Evolutionary conservation across 768 basidiomycete species (phyloP), one percentile per base, ranked within the genome.

Genomic region (Cystofilobasidium macerans): DNA sequence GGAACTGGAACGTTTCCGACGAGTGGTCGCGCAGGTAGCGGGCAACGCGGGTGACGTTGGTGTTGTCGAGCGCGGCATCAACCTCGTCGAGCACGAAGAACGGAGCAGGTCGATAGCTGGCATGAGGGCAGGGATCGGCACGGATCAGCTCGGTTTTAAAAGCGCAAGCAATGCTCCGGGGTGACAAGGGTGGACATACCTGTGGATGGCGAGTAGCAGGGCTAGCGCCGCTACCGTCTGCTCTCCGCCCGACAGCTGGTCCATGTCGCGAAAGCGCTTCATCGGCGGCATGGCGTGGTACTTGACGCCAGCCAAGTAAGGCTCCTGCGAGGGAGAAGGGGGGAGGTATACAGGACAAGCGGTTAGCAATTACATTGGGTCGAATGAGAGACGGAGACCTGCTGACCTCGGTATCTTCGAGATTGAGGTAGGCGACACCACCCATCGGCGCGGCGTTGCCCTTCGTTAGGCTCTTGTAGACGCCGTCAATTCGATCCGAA

Each of bases 271-370:
- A 82, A 98, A 98, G 2, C 92, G 87, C 75, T 99, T 99, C 86
- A 97, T 94, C 0, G 95, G 95, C 0, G 95, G 95, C 95, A 98
- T 99, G 0, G 94, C 93, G 73, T 98, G 94, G 74, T 98, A 98
- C 76, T 95, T 97, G 79, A 99, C 89, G 62, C 95, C 90, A 42
- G 83, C 85, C 26, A 79, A 80, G 70, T 91, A 91, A 1, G 89
- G 89, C 77, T 89, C 87, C 87, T 88, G 69, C 12, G 47, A 24
- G 32, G 20, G 20, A 45, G n/a, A 11, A 11, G 60, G 35, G 42
- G 28, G 30, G n/a, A n/a, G n/a, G n/a, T n/a, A n/a, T n/a, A n/a
- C n/a, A n/a, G n/a, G n/a, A n/a, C n/a, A n/a, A n/a, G n/a, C n/a
- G n/a, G n/a, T n/a, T n/a, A n/a, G n/a, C n/a, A n/a, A n/a, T n/a